Percentiles rank a stretch among this genome's conserved stretches.
phyloP scores from a whole-genome alignment of 2,329 filamentous ascomycete genomes.

The Amylocarpus encephaloides region DNA sequence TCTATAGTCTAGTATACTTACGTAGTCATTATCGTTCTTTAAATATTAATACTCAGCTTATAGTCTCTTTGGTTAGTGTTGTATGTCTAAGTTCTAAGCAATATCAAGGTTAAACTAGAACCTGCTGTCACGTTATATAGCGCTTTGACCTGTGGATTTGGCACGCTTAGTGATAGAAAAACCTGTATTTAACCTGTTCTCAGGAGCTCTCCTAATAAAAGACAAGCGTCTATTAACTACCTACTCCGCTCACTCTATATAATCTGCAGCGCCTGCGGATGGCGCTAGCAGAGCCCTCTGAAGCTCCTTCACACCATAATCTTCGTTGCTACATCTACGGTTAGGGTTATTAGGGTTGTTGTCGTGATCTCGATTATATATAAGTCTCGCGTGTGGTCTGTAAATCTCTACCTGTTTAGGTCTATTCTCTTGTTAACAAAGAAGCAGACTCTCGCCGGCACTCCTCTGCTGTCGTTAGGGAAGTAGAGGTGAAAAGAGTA shows the following conservation, averaged over 20 bases:
- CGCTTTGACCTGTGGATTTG: no score
- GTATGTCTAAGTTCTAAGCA: no score
- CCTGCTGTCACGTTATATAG: no score
- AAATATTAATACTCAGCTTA: no score
- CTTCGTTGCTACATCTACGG: no score
- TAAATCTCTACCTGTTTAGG: constrained; percentile 10
- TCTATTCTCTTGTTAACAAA: constrained; percentile 26
- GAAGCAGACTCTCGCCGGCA: constrained; percentile 21
- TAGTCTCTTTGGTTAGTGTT: no score
- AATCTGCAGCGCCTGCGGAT: background rate
- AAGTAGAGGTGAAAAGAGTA: constrained; percentile 20
- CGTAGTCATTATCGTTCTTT: no score
- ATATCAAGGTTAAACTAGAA: no score
- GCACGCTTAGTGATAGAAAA: no score
- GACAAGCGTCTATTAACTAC: background rate
- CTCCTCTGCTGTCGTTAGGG: constrained; percentile 8
- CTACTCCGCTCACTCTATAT: background rate
- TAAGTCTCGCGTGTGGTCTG: background rate
- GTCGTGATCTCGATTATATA: background rate
- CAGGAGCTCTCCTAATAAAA: background rate
- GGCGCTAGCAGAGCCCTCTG: background rate
- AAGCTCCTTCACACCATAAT: background rate
- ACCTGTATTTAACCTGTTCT: no score
- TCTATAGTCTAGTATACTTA: no score
- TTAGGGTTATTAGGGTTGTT: background rate